These are phyloP conservation scores for Venturia pyrina DNA, from an alignment of 2,329 filamentous ascomycete genomes.

Conservation along the genomic window DNA sequence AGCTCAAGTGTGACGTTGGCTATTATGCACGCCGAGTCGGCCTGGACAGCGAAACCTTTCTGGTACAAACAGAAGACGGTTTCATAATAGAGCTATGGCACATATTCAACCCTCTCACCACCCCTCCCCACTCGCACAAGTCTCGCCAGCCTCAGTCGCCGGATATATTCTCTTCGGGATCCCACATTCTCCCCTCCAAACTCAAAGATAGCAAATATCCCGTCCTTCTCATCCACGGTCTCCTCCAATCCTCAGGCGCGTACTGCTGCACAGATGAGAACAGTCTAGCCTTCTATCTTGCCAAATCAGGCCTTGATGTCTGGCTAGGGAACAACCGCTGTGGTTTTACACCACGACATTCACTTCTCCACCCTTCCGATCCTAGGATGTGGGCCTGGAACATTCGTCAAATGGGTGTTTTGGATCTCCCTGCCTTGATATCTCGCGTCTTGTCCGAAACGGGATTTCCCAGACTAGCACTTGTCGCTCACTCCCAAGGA, in stretches of 20 bases:
- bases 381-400: conserved; percentile 97
- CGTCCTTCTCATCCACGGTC: conserved; percentile 75
- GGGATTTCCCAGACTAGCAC: conserved; percentile 68
- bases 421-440: conserved; percentile 74
- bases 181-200: background rate
- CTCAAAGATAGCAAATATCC: conserved; percentile 57
- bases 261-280: conserved; percentile 87
- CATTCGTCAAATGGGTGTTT: conserved; percentile 83
- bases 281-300: conserved; percentile 82
- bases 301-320: conserved; percentile 86
- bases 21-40: conserved; percentile 87
- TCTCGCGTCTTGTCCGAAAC: conserved; percentile 74
- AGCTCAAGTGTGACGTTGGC: conserved; percentile 63
- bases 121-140: conserved; percentile 41
- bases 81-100: conserved; percentile 88
- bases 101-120: conserved; percentile 72
- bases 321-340: conserved; percentile 94
- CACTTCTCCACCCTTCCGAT: conserved; percentile 58
- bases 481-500: conserved; percentile 83
- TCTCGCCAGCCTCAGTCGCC: conserved; percentile 48
- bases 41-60: conserved; percentile 70
- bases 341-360: conserved; percentile 71
- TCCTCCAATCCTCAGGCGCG: conserved; percentile 78
- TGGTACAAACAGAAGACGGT: conserved; percentile 87
- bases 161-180: conserved; percentile 43